These are phyloP conservation scores for Amanita muscaria DNA, from an alignment of 768 basidiomycete species.

Conservation along the genomic window DNA sequence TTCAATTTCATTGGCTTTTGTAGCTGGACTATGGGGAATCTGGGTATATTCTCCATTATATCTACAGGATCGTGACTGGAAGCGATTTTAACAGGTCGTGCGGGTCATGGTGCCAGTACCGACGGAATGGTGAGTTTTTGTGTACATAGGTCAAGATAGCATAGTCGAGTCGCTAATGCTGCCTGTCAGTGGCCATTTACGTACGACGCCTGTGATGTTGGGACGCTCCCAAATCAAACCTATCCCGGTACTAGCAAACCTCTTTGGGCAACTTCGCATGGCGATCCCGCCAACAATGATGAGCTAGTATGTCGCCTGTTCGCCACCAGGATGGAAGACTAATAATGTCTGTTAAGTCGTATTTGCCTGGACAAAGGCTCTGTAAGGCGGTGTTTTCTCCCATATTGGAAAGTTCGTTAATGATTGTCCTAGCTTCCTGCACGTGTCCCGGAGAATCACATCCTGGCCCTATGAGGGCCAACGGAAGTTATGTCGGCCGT, in stretches of 20 bases:
- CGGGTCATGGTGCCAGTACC: slow-evolving; percentile 59
- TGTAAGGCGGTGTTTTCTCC: slow-evolving; percentile 14
- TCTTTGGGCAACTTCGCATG: slow-evolving; percentile 31
- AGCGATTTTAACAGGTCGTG: slow-evolving; percentile 37
- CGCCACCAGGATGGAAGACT: neutral
- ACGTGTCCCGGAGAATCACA: slow-evolving; percentile 34
- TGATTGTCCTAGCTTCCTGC: slow-evolving; percentile 22
- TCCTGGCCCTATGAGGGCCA: slow-evolving; percentile 28
- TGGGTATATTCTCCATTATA: slow-evolving; percentile 24
- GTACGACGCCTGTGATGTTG: slow-evolving; percentile 70
- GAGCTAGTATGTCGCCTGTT: slow-evolving; percentile 18
- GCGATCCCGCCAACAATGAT: slow-evolving; percentile 32
- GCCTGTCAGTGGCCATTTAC: slow-evolving; percentile 49
- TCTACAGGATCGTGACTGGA: slow-evolving; percentile 23
- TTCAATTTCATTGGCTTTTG: neutral
- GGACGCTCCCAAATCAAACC: slow-evolving; percentile 72
- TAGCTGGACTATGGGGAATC: slow-evolving; percentile 38
- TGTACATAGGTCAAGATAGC: slow-evolving; percentile 1
- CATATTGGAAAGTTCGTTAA: neutral
- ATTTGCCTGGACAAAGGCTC: slow-evolving; percentile 53
- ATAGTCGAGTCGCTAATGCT: slow-evolving; percentile 2
- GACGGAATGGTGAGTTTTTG: slow-evolving; percentile 45
- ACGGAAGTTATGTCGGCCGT: slow-evolving; percentile 51
- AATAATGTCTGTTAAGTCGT: slow-evolving; percentile 32
- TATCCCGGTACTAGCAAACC: slow-evolving; percentile 45